Evolutionary conservation across 495 filamentous ascomycete genomes (phyloP).

Genomic region (Neurospora sp.): DNA sequence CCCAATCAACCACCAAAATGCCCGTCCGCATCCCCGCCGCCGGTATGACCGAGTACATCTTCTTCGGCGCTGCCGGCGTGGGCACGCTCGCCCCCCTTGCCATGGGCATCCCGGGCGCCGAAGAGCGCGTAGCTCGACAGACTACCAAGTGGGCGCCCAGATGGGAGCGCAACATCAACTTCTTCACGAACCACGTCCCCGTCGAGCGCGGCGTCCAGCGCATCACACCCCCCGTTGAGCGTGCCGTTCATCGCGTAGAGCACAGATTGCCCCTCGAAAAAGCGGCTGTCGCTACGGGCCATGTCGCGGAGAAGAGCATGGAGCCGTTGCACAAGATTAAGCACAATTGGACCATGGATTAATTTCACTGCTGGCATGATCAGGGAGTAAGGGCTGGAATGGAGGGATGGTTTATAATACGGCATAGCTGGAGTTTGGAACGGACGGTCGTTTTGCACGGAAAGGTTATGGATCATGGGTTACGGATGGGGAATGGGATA

Average conservation of each 20-base stretch:
- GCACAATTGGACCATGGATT: neutral
- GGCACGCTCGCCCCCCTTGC: constrained; percentile 37
- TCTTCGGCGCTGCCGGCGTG: constrained; percentile 33
- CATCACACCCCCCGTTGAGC: constrained; percentile 29
- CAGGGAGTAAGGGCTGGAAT: neutral
- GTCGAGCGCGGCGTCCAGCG: constrained; percentile 32
- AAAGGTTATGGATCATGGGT: neutral
- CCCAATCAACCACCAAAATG: constrained; percentile 24
- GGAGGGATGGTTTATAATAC: neutral
- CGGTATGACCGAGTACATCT: constrained; percentile 27
- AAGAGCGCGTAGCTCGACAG: constrained; percentile 32
- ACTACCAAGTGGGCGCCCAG: constrained; percentile 38
- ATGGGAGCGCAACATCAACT: constrained; percentile 41
- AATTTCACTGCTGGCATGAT: neutral
- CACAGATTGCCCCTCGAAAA: constrained; percentile 32
- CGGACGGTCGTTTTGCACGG: neutral
- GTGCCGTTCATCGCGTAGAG: constrained; percentile 31
- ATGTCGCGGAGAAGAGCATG: neutral
- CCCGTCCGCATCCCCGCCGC: constrained; percentile 36
- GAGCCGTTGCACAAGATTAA: neutral
- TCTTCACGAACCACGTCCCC: constrained; percentile 33
- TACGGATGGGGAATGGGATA: neutral
- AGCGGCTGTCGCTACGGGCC: constrained; percentile 15
- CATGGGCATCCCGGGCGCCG: constrained; percentile 35
- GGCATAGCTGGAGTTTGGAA: neutral